These are phyloP conservation scores for Populus davidiana DNA, from an alignment of 345 rosid genomes.

Conservation along the genomic window DNA sequence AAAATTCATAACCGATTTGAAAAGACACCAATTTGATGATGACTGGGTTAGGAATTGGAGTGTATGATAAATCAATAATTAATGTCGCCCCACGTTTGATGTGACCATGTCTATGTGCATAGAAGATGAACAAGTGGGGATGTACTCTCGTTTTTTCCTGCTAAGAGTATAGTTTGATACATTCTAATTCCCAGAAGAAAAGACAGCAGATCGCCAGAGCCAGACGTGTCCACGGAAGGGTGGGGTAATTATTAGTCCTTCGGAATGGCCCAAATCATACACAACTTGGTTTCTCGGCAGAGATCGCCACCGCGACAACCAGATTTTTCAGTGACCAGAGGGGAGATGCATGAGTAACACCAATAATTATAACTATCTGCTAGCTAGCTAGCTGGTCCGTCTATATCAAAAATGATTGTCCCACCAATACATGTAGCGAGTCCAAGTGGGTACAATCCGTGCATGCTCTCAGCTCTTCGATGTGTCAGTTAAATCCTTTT, in stretches of 20 bases:
- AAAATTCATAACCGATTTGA: too few relatives aligned
- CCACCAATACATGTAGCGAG: background rate
- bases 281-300: background rate
- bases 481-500: background rate
- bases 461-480: background rate
- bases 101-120: background rate
- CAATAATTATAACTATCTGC: background rate
- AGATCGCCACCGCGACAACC: background rate
- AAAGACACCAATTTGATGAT: background rate
- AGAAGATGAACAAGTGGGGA: background rate
- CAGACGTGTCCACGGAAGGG: background rate
- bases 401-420: background rate
- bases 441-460: constrained; percentile 4
- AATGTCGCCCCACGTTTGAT: background rate
- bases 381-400: background rate
- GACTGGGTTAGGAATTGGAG: background rate
- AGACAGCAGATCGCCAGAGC: background rate
- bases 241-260: background rate
- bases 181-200: background rate
- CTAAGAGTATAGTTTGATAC: background rate
- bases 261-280: background rate
- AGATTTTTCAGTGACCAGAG: background rate
- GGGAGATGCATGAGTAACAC: too few relatives aligned
- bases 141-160: background rate
- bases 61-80: background rate